Conservation (phyloP, 2,329 filamentous ascomycete species). For the Colletotrichum tanaceti region DNA sequence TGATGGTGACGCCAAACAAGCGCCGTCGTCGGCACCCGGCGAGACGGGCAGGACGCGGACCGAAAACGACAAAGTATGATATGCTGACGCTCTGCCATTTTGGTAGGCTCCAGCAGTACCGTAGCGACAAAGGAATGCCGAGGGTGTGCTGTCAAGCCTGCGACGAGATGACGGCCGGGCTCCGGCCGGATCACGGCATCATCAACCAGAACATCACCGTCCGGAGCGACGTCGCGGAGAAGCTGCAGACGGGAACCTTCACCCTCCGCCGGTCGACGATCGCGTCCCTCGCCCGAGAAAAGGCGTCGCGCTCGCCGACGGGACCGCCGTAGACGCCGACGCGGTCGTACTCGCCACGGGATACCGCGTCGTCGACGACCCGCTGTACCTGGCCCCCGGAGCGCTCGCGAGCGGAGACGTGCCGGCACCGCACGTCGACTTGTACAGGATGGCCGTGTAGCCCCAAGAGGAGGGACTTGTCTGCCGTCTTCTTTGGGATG, state of each 20-base stretch:
- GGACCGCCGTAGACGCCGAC: too few species aligned
- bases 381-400: conserved; percentile 47
- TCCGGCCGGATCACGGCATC: conserved; percentile 51
- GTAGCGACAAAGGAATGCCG: conserved; percentile 52
- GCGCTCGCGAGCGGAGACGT: conserved; percentile 42
- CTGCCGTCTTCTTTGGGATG: conserved; percentile 51
- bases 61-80: too few species aligned
- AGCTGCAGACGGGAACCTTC: conserved; percentile 48
- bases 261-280: conserved; percentile 49
- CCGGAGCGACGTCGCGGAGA: conserved; percentile 47
- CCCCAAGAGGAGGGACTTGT: too few species aligned
- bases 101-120: conserved; percentile 50
- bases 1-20: conserved; percentile 16
- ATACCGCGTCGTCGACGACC: conserved; percentile 20
- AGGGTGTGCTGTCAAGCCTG: conserved; percentile 47
- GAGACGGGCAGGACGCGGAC: neutral
- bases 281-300: conserved; percentile 47
- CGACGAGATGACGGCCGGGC: conserved; percentile 47
- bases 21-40: conserved; percentile 45
- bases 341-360: too few species aligned
- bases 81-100: neutral
- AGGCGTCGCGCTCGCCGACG: too few species aligned
- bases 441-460: too few species aligned
- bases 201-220: conserved; percentile 51
- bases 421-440: conserved; percentile 45